Evolutionary conservation across 495 filamentous ascomycete genomes (phyloP), one percentile per base, ranked within the genome.

Genomic region (Trypethelium eluteriae): DNA sequence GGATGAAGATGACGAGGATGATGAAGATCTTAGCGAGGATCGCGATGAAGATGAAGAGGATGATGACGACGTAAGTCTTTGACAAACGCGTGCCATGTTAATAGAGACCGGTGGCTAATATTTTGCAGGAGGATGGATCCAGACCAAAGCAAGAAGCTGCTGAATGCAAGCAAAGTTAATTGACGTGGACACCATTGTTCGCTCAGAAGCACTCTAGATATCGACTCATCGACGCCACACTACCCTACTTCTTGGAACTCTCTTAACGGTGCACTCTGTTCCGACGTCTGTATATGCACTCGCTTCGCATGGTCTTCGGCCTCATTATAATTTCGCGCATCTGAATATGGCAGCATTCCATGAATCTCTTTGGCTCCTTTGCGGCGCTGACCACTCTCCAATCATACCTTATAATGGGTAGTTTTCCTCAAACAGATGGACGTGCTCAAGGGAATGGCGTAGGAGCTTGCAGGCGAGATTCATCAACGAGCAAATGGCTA

Each of bases 131-230:
- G 78, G 95, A 96, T 75, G 85, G 85, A 63, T 87, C 90, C 69
- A 97, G 98, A 86, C 93, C 95, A 50, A 98, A 96, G 86, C 93
- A 96, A 78, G 95, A 99, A 81, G 89, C 95, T 68, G 91, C 94
- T 68, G 95, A 99, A 82, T 99, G 95, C 89, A 99, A 98, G 84
- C 95, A 98, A 82, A 98, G 92, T 81, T 99, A 32, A 59, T 59
- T 36, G 25, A 59, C 18, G 7, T 32, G 11, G 32, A 9, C 18
- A 11, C 18, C 25, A 9, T 14, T 7, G 7, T 1, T 35, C 36
- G 25, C 32, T 10, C 18, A 36, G 5, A 25, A 25, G 25, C 25
- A 25, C 25, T 25, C 25, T 25, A 25, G 7, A 59, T 36, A 9
- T 36, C 7, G 11, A 32, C 10, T 9, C 53, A 18, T 36, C 18